phyloP scores from a whole-genome alignment of 345 rosid genomes.

The Brassica cretica region DNA sequence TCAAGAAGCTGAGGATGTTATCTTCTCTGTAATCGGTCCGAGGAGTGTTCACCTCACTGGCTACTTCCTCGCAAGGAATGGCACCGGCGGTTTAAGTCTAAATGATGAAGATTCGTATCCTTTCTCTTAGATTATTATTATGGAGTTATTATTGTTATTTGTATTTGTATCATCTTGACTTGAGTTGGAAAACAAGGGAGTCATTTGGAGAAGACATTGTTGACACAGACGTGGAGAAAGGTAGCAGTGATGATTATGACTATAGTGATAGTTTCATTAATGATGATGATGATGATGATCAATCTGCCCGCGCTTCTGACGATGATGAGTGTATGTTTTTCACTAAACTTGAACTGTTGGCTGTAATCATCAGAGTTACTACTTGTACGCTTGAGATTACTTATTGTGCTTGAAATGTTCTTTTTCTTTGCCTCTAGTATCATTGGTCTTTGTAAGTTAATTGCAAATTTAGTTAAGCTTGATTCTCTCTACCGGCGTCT shows the following conservation, averaged over 20 bases:
- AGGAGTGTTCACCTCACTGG: slow-evolving; percentile 71
- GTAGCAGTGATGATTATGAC: slow-evolving; percentile 52
- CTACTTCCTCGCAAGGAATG: slow-evolving; percentile 45
- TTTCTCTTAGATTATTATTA: slow-evolving; percentile 17
- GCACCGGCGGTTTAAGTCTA: slow-evolving; percentile 5
- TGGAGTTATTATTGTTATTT: background rate
- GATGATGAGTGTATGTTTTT: slow-evolving; percentile 44
- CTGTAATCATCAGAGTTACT: slow-evolving; percentile 1
- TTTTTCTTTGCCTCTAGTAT: background rate
- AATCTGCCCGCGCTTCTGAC: slow-evolving; percentile 36
- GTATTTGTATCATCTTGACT: slow-evolving; percentile 20
- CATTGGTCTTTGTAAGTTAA: background rate
- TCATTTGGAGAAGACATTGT: slow-evolving; percentile 68
- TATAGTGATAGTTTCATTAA: slow-evolving; percentile 73
- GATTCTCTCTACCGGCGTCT: slow-evolving; percentile 4
- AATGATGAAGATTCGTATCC: slow-evolving; percentile 65
- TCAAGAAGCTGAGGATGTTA: slow-evolving; percentile 67
- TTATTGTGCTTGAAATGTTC: background rate
- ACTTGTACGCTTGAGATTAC: background rate
- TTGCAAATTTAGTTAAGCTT: background rate
- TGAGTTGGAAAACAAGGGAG: slow-evolving; percentile 43
- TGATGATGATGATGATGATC: slow-evolving; percentile 44
- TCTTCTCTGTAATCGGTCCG: slow-evolving; percentile 74
- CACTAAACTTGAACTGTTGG: background rate
- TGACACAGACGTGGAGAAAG: slow-evolving; percentile 58